Evolutionary conservation across 2,329 filamentous ascomycete species (phyloP), one percentile per base, ranked within the genome.

Genomic region (Tolypocladium capitatum): DNA sequence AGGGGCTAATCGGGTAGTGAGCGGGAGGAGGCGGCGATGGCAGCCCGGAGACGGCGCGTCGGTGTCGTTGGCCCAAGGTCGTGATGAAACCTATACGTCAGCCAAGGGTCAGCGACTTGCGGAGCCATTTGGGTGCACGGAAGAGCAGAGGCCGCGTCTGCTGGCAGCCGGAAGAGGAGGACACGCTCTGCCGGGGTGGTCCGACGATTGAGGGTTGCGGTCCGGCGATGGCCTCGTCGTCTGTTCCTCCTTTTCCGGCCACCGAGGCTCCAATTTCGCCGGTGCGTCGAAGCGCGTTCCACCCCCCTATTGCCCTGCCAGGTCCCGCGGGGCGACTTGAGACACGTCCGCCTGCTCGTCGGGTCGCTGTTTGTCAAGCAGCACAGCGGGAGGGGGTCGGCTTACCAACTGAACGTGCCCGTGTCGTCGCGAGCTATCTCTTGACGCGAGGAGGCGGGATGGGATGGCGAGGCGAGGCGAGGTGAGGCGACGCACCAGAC

Each of bases 11-110:
- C 2, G 27, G 27, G 40, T 33, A 20, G 28, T 28, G 18, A 24
- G 38, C 43, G 54, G 54, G 47, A 49, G 52, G 51, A 30, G 55
- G 53, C 42, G 53, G 49, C 32, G 50, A 27, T 31, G 40, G 16
- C 21, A 24, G 33, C 24, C 16, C 24, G 24, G 18, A 13, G 4
- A 31, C 33, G 18, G 18, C 28, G 18, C 27, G 20, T 10, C 8
- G 30, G 43, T 10, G 31, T 7, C 5, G 18, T 21, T 24, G 43
- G 31, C 18, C 31, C 24, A n/a, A 20, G 18, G 38, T 46, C 44
- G 33, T 24, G 44, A 46, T 30, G 44, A 30, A 13, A 36, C 14
- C 44, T 36, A 40, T 45, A 33, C 33, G 24, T 36, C 44, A 8
- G 33, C 5, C 33, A 31, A 27, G 16, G 40, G 46, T 44, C n/a